Conservation (phyloP, 805 yeast genomes). For the Candida glaebosa region DNA sequence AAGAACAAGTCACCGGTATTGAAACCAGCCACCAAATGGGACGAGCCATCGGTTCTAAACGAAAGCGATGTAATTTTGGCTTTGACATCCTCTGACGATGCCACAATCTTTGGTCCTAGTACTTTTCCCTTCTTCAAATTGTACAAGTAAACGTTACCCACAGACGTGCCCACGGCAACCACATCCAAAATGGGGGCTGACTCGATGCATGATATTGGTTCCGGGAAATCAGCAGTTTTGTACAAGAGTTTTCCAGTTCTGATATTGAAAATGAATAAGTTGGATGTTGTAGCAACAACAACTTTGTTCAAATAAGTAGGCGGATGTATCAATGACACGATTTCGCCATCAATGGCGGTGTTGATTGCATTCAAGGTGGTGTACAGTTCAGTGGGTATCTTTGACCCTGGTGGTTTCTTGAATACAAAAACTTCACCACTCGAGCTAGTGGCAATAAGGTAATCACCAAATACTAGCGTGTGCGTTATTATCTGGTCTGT, state of each 20-base stretch:
- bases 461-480: slow-evolving; percentile 73
- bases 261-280: slow-evolving; percentile 64
- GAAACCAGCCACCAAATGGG: slow-evolving; percentile 79
- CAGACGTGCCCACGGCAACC: slow-evolving; percentile 69
- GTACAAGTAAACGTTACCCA: slow-evolving; percentile 63
- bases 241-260: slow-evolving; percentile 71
- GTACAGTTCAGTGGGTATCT: slow-evolving; percentile 60
- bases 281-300: slow-evolving; percentile 70
- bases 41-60: slow-evolving; percentile 86
- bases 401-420: slow-evolving; percentile 43
- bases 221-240: slow-evolving; percentile 42
- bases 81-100: slow-evolving; percentile 36
- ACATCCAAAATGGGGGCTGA: slow-evolving; percentile 85
- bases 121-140: slow-evolving; percentile 64
- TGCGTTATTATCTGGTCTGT: slow-evolving; percentile 41
- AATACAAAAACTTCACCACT: slow-evolving; percentile 49
- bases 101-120: slow-evolving; percentile 47
- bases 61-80: slow-evolving; percentile 59
- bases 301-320: slow-evolving; percentile 92
- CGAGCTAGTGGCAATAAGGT: slow-evolving; percentile 51
- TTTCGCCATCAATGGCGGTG: slow-evolving; percentile 63
- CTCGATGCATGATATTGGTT: slow-evolving; percentile 62
- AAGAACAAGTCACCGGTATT: slow-evolving; percentile 80
- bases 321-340: slow-evolving; percentile 71
- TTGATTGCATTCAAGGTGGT: slow-evolving; percentile 52